A percentile compares a stretch with the other conserved stretches of the same genome.
Evolutionary conservation across 2,329 filamentous ascomycete genomes (phyloP).

Genomic region (Pseudocercospora fuligena): DNA sequence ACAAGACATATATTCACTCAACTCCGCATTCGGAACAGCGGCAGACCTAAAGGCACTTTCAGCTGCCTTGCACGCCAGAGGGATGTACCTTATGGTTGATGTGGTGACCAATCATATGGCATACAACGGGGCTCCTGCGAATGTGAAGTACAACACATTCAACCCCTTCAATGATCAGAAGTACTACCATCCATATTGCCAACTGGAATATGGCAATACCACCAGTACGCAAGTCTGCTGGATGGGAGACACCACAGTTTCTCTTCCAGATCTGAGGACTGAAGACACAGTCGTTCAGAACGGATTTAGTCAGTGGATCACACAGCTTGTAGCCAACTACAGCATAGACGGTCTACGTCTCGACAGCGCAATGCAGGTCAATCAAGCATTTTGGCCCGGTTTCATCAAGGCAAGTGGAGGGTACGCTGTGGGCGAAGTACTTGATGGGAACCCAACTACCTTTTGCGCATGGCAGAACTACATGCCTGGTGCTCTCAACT

Average conservation of each 20-base stretch:
- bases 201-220: constrained; percentile 58
- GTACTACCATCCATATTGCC: constrained; percentile 58
- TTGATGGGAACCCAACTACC: constrained; percentile 42
- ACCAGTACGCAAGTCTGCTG: constrained; percentile 53
- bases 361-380: constrained; percentile 45
- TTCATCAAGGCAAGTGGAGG: constrained; percentile 40
- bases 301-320: constrained; percentile 63
- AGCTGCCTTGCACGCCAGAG: constrained; percentile 49
- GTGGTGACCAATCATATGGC: constrained; percentile 62
- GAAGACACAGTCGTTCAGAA: constrained; percentile 53
- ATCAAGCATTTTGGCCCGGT: constrained; percentile 44
- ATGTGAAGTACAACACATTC: constrained; percentile 41
- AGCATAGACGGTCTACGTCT: constrained; percentile 55
- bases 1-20: constrained; percentile 39
- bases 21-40: constrained; percentile 52
- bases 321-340: constrained; percentile 62
- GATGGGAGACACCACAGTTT: constrained; percentile 57
- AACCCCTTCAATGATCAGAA: constrained; percentile 44
- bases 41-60: constrained; percentile 51
- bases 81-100: constrained; percentile 65
- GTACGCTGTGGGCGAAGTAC: constrained; percentile 53
- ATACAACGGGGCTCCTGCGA: constrained; percentile 35
- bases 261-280: constrained; percentile 66
- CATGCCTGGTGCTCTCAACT: constrained; percentile 51
- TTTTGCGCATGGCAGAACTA: constrained; percentile 49